phyloP scores from a whole-genome alignment of 257 asterid species.

The Solanum sitiens region DNA sequence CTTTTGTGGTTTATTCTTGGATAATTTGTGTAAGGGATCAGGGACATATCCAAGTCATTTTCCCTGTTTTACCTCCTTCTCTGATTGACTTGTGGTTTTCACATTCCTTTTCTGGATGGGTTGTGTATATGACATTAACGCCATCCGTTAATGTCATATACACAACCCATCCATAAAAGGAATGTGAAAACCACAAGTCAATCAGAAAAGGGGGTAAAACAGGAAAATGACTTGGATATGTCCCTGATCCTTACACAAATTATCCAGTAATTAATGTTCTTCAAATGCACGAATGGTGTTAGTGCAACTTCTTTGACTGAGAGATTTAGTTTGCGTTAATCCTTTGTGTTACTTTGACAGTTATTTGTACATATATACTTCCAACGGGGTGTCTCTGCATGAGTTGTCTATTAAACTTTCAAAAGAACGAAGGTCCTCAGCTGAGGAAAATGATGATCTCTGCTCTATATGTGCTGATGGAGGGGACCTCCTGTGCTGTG shows the following conservation, averaged over 20 bases:
- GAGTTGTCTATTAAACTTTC: slow-evolving; percentile 54
- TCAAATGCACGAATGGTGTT: background rate
- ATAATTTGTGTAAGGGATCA: background rate
- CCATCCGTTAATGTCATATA: too few species aligned
- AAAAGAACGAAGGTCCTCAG: slow-evolving; percentile 23
- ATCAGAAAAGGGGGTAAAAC: background rate
- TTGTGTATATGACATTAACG: background rate
- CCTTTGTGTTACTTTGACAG: slow-evolving; percentile 23
- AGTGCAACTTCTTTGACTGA: background rate
- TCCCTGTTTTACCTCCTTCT: background rate
- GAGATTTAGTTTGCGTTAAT: background rate
- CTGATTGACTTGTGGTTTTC: background rate
- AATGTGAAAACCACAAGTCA: background rate
- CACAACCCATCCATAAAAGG: background rate
- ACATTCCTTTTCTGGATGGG: background rate
- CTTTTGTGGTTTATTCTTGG: background rate
- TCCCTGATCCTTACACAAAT: background rate
- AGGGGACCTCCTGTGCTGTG: slow-evolving; percentile 82
- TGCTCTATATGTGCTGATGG: slow-evolving; percentile 72
- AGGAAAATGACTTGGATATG: background rate
- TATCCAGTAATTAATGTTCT: background rate
- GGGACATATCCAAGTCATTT: background rate
- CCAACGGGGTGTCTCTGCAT: slow-evolving; percentile 75
- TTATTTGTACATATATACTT: slow-evolving; percentile 67
- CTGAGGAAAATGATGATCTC: slow-evolving; percentile 75